phyloP scores from a whole-genome alignment of 2,329 filamentous ascomycete species.

The Penicillium sp. region DNA sequence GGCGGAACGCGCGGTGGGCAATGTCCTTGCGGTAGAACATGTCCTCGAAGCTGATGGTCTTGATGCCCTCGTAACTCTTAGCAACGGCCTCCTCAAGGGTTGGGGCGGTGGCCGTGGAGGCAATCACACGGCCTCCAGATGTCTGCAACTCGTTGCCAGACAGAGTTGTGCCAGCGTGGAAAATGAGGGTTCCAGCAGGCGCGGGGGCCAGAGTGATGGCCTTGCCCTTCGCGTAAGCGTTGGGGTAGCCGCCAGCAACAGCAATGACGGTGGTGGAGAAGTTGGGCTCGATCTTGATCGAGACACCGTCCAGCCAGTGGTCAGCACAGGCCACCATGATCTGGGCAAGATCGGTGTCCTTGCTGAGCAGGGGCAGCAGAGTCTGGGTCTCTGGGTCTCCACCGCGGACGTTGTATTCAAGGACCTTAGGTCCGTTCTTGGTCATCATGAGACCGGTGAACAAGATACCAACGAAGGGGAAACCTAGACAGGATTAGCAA shows the following conservation, averaged over 20 bases:
- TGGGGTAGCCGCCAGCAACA: constrained; percentile 87
- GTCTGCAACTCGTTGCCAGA: constrained; percentile 66
- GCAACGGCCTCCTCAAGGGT: constrained; percentile 79
- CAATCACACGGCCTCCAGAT: constrained; percentile 87
- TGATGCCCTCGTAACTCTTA: constrained; percentile 82
- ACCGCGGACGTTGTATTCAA: constrained; percentile 93
- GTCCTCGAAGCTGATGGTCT: constrained; percentile 75
- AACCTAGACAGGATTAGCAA: constrained; percentile 27
- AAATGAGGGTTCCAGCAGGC: constrained; percentile 66
- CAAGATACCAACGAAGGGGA: constrained; percentile 47
- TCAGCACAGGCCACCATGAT: constrained; percentile 83
- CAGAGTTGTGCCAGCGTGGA: constrained; percentile 85
- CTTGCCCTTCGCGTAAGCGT: constrained; percentile 77
- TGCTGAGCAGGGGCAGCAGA: constrained; percentile 72
- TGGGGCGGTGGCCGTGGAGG: constrained; percentile 75
- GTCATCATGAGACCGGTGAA: constrained; percentile 85
- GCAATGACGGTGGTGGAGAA: constrained; percentile 93
- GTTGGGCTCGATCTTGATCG: constrained; percentile 65
- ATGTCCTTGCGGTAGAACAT: constrained; percentile 96
- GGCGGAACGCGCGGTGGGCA: constrained; percentile 64
- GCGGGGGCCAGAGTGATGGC: constrained; percentile 58
- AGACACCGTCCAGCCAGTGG: constrained; percentile 68
- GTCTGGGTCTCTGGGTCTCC: constrained; percentile 92
- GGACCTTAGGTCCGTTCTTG: constrained; percentile 71
- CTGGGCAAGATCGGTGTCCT: constrained; percentile 79